Conservation (phyloP, 1,139 yeast species). For the Saccharomyces hybrid region DNA sequence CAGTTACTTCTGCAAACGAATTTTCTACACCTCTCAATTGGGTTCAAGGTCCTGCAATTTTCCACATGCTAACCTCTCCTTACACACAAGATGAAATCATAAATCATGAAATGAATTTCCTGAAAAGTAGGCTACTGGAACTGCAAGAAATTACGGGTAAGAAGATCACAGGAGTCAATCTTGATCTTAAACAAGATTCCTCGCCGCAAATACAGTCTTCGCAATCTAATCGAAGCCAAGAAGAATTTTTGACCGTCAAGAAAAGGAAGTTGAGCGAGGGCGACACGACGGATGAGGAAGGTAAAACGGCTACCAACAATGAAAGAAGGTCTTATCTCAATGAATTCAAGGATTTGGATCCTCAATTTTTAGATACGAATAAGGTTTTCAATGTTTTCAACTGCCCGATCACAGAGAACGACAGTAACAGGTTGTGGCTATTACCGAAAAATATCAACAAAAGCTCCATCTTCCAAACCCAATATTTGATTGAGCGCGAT, state of each 20-base stretch:
- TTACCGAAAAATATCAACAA: neutral
- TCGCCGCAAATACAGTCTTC: neutral
- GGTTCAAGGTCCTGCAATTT: conserved; percentile 31
- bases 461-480: neutral
- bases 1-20: conserved; percentile 18
- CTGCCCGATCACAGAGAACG: neutral
- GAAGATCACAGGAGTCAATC: conserved; percentile 14
- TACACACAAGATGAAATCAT: conserved; percentile 23
- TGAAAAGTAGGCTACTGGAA: conserved; percentile 24
- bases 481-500: neutral
- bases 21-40: conserved; percentile 18
- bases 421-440: neutral
- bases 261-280: conserved; percentile 10
- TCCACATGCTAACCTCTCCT: conserved; percentile 22
- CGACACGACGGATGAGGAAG: neutral
- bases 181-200: conserved; percentile 3
- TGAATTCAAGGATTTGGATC: conserved; percentile 4
- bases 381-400: conserved; percentile 1
- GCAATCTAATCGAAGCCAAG: neutral
- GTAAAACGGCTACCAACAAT: neutral
- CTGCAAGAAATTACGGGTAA: conserved; percentile 28
- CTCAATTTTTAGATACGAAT: conserved; percentile 3
- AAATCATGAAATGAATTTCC: conserved; percentile 24
- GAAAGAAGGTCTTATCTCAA: neutral
- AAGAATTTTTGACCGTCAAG: neutral